Base-by-base conservation (phyloP, 805 yeast genomes). In the Vanderwaltozyma polyspora region DNA sequence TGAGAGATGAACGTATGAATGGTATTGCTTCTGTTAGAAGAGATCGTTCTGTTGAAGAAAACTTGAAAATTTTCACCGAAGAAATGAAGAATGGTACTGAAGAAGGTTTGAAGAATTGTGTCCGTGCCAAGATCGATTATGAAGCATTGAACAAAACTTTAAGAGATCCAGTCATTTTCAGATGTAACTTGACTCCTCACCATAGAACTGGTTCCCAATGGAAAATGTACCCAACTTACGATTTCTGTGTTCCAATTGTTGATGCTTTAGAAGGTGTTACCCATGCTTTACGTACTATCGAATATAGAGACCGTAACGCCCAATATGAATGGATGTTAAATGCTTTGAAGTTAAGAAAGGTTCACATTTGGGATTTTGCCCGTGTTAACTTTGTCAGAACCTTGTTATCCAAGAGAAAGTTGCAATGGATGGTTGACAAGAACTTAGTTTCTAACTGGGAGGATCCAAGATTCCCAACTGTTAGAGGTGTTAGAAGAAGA, bases 381-480 rank as follows among this genome's bases (percentile, higher is more conserved):
- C 78, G 99, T 65, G 87, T 91, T 55, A 91, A 89, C 74, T 91
- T 91, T 57, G 86, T 91, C 40, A 79, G 96, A 68, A 91, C 99
- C 19, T 69, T 91, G 58, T 69, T 91, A 41, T 85, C 95, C 42
- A 91, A 91, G 79, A 81, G 99, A 69, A 91, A 91, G 70, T 72
- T 91, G 57, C 98, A 93, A 68, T 91, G 98, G 98, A 86, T 91
- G 63, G 98, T 91, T 43, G 97, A 91, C 68, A 80, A 84, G 60
- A 67, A 74, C 28, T 69, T 79, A 50, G 99, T 91, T 39, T 52
- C 72, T 17, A 86, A 85, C 66, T 91, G 99, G 99, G 96, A 91
- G 56, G 99, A 91, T 62, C 98, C 99, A 50, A 75, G 99, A 62
- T 91, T 91, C 85, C 99, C 99, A 48, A 91, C 99, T 31, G 95